phyloP scores from a whole-genome alignment of 805 yeast genomes.

The Kazachstania taianensis region DNA sequence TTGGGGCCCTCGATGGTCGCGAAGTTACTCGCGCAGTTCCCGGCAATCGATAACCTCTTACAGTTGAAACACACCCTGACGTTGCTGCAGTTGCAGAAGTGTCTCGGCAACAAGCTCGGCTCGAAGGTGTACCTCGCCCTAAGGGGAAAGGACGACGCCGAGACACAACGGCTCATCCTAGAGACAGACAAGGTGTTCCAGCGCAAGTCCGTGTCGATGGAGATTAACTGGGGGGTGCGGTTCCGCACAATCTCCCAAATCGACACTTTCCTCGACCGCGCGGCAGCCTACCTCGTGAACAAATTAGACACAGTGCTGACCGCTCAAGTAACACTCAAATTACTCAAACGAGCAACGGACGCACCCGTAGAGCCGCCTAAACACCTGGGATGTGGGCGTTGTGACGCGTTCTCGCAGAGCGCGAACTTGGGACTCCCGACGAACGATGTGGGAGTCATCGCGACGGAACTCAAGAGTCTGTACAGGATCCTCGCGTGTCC shows the following conservation, averaged over 20 bases:
- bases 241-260: constrained; percentile 52
- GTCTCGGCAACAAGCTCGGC: constrained; percentile 66
- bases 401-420: constrained; percentile 54
- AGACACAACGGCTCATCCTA: constrained; percentile 39
- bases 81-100: constrained; percentile 30
- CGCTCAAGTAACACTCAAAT: constrained; percentile 48
- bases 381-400: constrained; percentile 73
- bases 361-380: constrained; percentile 75
- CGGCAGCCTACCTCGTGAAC: constrained; percentile 48
- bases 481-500: constrained; percentile 49
- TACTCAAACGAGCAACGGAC: constrained; percentile 50
- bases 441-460: constrained; percentile 48
- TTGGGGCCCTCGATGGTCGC: constrained; percentile 43
- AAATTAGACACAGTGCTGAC: constrained; percentile 46
- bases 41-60: constrained; percentile 19
- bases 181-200: constrained; percentile 39
- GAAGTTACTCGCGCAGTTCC: constrained; percentile 31
- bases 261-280: constrained; percentile 47
- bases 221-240: constrained; percentile 85
- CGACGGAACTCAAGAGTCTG: constrained; percentile 47
- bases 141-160: constrained; percentile 58
- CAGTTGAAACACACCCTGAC: constrained; percentile 31
- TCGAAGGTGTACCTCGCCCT: constrained; percentile 47
- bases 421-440: constrained; percentile 53
- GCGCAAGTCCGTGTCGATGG: constrained; percentile 75